A percentile compares a stretch with the other conserved stretches of the same genome.
phyloP scores from a whole-genome alignment of 495 filamentous ascomycete species.

The Penicillium lividum region DNA sequence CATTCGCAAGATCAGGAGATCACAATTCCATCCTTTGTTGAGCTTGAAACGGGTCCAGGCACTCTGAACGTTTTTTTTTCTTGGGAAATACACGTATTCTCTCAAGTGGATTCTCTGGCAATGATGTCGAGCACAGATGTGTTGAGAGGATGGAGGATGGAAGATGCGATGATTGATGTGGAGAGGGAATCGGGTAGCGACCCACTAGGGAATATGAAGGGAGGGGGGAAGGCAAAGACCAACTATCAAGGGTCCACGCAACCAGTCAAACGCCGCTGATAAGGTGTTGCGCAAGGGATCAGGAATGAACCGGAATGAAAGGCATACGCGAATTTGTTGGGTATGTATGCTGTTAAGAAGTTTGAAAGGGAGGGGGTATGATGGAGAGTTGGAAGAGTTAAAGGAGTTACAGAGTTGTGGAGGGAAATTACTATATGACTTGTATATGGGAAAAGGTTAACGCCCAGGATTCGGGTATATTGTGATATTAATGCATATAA shows the following conservation, averaged over 20 bases:
- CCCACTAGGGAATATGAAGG: slow-evolving; percentile 13
- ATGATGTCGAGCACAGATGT: not conserved
- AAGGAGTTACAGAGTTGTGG: no score
- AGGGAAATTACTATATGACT: no score
- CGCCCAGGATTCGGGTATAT: no score
- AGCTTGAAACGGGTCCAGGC: not conserved
- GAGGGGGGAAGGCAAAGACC: not conserved
- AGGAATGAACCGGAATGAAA: slow-evolving; percentile 9
- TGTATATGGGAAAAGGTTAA: no score
- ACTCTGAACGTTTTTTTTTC: not conserved
- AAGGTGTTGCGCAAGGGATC: slow-evolving; percentile 17
- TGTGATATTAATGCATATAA: no score
- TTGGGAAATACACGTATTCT: not conserved
- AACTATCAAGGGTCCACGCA: not conserved
- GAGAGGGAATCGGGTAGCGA: slow-evolving; percentile 7
- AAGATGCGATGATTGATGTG: slow-evolving; percentile 9
- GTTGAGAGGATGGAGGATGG: not conserved
- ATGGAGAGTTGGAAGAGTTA: not conserved
- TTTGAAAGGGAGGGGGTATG: not conserved
- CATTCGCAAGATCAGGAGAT: slow-evolving; percentile 4
- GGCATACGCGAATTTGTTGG: not conserved
- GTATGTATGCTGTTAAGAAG: not conserved
- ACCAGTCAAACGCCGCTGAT: slow-evolving; percentile 16
- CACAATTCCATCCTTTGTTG: slow-evolving; percentile 20
- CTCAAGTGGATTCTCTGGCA: not conserved